These are phyloP conservation scores for Tylopilus sp. DNA, from an alignment of 1,284 basidiomycete species.

Conservation along the genomic window DNA sequence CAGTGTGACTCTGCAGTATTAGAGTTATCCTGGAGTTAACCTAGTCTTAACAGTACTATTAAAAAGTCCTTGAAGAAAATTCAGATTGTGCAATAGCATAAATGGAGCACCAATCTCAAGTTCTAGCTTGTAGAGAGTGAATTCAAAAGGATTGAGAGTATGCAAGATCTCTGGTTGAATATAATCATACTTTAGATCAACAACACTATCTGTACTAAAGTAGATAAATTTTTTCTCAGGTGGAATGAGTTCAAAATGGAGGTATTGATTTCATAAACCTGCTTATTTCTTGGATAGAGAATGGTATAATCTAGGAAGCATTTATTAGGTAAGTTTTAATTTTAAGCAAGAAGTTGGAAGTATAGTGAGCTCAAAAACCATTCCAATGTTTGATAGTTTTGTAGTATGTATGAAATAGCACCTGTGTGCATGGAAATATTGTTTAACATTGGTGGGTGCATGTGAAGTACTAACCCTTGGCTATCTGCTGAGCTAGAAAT, in stretches of 20 bases:
- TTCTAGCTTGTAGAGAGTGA: neutral
- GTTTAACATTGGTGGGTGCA: too few species aligned
- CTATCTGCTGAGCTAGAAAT: too few species aligned
- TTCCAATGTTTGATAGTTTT: too few species aligned
- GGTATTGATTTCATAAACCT: constrained; percentile 21
- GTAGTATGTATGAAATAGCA: too few species aligned
- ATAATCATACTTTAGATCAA: neutral
- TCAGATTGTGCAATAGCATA: too few species aligned
- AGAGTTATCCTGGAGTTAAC: too few species aligned
- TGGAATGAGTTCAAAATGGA: constrained; percentile 9
- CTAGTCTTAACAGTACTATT: too few species aligned
- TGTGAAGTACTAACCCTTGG: too few species aligned
- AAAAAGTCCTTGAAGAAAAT: too few species aligned
- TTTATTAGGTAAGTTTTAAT: neutral
- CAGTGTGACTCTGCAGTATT: too few species aligned
- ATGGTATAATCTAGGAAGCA: neutral
- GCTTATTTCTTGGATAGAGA: neutral
- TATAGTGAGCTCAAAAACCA: too few species aligned
- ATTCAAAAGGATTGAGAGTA: neutral
- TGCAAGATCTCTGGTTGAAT: neutral
- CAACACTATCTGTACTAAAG: constrained; percentile 15
- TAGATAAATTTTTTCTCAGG: constrained; percentile 5
- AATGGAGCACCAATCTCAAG: neutral
- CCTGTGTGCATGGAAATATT: too few species aligned
- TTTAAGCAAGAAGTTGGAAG: neutral